These are phyloP conservation scores for Kwoniella mangroviensis DNA, from an alignment of 768 basidiomycete species.

Conservation along the genomic window DNA sequence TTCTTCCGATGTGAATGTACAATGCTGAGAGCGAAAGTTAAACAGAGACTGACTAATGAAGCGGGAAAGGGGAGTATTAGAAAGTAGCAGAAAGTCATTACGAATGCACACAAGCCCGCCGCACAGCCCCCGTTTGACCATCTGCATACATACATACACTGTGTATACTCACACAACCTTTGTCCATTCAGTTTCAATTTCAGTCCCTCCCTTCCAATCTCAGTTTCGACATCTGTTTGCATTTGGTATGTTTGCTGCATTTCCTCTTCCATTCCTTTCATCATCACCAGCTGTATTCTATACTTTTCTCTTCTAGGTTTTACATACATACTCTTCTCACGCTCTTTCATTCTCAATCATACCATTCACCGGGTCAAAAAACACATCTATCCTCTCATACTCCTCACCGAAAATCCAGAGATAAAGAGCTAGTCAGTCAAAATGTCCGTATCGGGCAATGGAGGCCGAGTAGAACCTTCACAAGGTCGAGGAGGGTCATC, in stretches of 20 bases:
- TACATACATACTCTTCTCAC: conserved; percentile 1
- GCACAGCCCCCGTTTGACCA: conserved; percentile 4
- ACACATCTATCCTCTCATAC: neutral
- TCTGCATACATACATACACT: neutral
- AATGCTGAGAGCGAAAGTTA: neutral
- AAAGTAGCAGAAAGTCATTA: neutral
- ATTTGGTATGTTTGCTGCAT: too few relatives aligned
- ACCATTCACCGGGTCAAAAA: neutral
- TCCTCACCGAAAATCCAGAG: neutral
- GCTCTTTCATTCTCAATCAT: neutral
- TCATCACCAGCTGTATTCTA: neutral
- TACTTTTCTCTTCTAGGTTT: neutral
- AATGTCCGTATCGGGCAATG: conserved; percentile 7
- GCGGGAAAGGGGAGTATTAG: neutral
- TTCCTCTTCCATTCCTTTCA: neutral
- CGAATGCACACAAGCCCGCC: conserved; percentile 13
- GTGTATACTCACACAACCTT: neutral
- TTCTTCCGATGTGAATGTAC: too few relatives aligned
- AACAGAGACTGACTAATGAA: neutral
- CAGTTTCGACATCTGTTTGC: neutral
- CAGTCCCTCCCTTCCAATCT: neutral
- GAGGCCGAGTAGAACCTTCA: conserved; percentile 8
- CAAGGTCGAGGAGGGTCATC: conserved; percentile 24
- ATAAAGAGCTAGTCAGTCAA: neutral
- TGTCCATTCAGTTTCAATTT: conserved; percentile 2